phyloP scores from a whole-genome alignment of 257 asterid genomes.

The Nicotiana attenuata region DNA sequence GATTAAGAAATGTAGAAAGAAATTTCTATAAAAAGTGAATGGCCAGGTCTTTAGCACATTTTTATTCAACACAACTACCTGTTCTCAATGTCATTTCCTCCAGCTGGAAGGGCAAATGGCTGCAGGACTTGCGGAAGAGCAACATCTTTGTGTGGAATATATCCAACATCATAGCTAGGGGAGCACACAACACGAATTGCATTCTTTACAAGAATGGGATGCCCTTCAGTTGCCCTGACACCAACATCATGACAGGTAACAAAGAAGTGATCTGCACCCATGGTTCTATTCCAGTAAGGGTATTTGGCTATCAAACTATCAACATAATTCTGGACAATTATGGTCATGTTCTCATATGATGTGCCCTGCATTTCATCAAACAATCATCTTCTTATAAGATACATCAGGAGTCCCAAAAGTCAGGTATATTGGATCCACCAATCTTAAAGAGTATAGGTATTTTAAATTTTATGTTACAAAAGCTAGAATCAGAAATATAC shows the following conservation, averaged over 20 bases:
- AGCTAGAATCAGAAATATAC: not conserved
- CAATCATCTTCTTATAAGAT: not conserved
- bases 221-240: constrained; percentile 99
- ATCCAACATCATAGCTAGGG: constrained; percentile 97
- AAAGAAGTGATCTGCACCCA: constrained; percentile 96
- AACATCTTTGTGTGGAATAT: constrained; percentile 96
- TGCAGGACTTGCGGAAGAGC: constrained; percentile 97
- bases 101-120: constrained; percentile 96
- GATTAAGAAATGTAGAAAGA: not conserved
- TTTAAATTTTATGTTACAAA: not conserved
- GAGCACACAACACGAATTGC: constrained; percentile 98
- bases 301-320: constrained; percentile 73
- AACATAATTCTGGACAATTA: constrained; percentile 77
- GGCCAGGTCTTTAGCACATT: not conserved
- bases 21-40: not conserved
- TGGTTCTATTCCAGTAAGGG: constrained; percentile 95
- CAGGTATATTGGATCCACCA: not conserved
- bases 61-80: constrained; percentile 38
- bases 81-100: constrained; percentile 90
- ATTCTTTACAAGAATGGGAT: constrained; percentile 78
- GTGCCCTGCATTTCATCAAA: constrained; percentile 63
- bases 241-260: constrained; percentile 99
- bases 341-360: constrained; percentile 93
- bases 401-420: not conserved
- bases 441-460: not conserved